Evolutionary conservation across 225 moss, liverwort and hornwort genomes (phyloP), one percentile per base, ranked within the genome.

Genomic region (Polytrichum commune): DNA sequence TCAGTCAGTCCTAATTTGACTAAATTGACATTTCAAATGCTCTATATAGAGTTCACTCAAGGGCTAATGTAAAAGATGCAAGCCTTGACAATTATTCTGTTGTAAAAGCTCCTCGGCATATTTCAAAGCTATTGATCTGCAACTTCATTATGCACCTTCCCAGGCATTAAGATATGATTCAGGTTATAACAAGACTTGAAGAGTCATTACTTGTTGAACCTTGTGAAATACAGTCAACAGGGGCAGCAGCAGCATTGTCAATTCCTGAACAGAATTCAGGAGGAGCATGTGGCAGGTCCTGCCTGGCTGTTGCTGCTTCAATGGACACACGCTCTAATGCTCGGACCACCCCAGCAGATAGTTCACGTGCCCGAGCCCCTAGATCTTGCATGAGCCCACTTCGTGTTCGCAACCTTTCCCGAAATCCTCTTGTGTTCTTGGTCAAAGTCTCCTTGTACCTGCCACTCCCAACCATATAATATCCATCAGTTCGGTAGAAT

Each of bases 381-480:
- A 90, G 65, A 63, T 93, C 90, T 74, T 89, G 87, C 73, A 90
- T 87, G 66, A 90, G 72, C 35, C 87, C 86, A 61, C 84, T 88
- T 72, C 91, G 86, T 27, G 71, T 88, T 33, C 91, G 89, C 65
- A 93, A 76, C 72, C 84, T 84, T 68, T 93, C 92, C 60, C 83
- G 76, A 38, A 94, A 92, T 0, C 87, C 86, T 78, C 78, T 80
- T 0, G 90, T 91, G 58, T 85, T 92, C 73, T 90, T 94, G 65
- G 86, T 84, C 66, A 94, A 73, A 53, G 90, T 85, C 68, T 94
- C 91, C 77, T 84, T 91, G 75, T 86, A 91, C 79, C 88, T 90
- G 79, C 38, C 60, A 54, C 72, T 26, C 74, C 73, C 55, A 74
- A 58, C 29, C 66, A 77, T 55, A 76, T 81, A 69, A 26, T 29